Evolutionary conservation across 805 yeast species (phyloP).

Genomic region (Kodamaea neixiangensis): DNA sequence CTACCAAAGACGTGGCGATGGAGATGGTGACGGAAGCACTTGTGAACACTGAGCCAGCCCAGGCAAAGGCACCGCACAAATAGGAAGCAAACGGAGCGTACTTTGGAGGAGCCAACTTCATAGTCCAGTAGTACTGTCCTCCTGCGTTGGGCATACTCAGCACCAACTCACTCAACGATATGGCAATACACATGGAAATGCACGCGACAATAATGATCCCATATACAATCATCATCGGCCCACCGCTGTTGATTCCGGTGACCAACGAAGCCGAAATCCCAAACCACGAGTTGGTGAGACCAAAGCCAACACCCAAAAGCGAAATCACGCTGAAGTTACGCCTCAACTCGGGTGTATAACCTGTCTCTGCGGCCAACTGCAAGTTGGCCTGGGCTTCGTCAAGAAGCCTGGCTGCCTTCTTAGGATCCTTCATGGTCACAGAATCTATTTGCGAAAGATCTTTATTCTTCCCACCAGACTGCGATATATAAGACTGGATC

Average conservation of each 20-base stretch:
- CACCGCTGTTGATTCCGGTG: conserved; percentile 58
- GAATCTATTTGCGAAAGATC: conserved; percentile 6
- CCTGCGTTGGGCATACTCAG: conserved; percentile 58
- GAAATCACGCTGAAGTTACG: conserved; percentile 45
- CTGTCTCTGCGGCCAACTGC: conserved; percentile 29
- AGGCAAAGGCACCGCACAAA: conserved; percentile 62
- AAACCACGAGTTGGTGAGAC: conserved; percentile 62
- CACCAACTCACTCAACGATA: conserved; percentile 54
- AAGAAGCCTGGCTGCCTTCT: conserved; percentile 13
- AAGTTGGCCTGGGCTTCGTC: conserved; percentile 26
- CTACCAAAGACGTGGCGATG: conserved; percentile 52
- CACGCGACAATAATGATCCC: conserved; percentile 55
- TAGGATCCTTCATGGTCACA: conserved; percentile 5
- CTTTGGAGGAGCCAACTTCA: conserved; percentile 52
- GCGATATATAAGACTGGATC: conserved; percentile 6
- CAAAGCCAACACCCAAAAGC: conserved; percentile 59
- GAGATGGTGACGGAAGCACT: conserved; percentile 60
- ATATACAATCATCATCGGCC: conserved; percentile 57
- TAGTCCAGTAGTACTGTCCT: conserved; percentile 62
- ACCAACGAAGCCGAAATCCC: conserved; percentile 59
- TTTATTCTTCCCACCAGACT: not conserved
- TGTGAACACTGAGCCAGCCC: conserved; percentile 63
- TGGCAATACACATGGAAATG: conserved; percentile 49
- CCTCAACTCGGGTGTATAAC: conserved; percentile 27
- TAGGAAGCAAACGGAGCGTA: conserved; percentile 53